A percentile compares a stretch with the other conserved stretches of the same genome.
Conservation (phyloP, 2,329 filamentous ascomycete species). For the Hypoxylon sp. region DNA sequence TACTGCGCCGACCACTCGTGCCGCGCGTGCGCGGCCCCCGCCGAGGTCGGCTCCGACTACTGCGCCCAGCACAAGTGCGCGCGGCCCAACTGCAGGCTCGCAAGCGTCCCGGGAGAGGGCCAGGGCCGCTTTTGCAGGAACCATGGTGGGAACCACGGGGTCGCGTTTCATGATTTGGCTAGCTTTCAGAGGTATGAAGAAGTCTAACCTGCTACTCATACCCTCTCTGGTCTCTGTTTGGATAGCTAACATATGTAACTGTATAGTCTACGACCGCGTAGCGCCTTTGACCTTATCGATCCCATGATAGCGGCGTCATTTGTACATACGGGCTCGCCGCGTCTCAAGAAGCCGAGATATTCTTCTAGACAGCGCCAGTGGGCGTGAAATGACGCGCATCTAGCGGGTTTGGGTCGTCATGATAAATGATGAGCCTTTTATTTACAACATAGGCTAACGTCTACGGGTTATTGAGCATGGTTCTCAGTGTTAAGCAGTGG, state of each 20-base stretch:
- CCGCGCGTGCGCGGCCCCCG: slow-evolving; percentile 29
- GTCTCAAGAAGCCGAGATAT: slow-evolving; percentile 19
- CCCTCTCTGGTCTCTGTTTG: neutral
- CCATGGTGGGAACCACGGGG: slow-evolving; percentile 16
- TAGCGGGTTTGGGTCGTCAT: neutral
- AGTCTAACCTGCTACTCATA: no score
- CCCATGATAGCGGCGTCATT: slow-evolving; percentile 24
- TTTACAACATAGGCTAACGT: no score
- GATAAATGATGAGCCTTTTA: no score
- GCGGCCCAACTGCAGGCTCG: slow-evolving; percentile 30
- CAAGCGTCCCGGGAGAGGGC: slow-evolving; percentile 20
- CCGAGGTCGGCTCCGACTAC: slow-evolving; percentile 30
- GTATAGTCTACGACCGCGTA: slow-evolving; percentile 30
- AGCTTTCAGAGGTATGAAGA: slow-evolving; percentile 30
- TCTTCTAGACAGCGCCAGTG: slow-evolving; percentile 17
- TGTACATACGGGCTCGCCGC: slow-evolving; percentile 10
- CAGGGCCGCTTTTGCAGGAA: slow-evolving; percentile 33
- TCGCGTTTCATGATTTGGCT: slow-evolving; percentile 24
- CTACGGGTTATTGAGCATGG: no score
- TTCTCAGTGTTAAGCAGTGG: no score
- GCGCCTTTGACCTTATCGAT: slow-evolving; percentile 24
- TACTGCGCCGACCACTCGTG: slow-evolving; percentile 35
- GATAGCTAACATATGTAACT: slow-evolving; percentile 8
- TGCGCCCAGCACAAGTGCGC: slow-evolving; percentile 33
- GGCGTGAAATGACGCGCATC: slow-evolving; percentile 6